These are phyloP conservation scores for Maudiozyma barnettii DNA, from an alignment of 805 yeast species.

Conservation along the genomic window DNA sequence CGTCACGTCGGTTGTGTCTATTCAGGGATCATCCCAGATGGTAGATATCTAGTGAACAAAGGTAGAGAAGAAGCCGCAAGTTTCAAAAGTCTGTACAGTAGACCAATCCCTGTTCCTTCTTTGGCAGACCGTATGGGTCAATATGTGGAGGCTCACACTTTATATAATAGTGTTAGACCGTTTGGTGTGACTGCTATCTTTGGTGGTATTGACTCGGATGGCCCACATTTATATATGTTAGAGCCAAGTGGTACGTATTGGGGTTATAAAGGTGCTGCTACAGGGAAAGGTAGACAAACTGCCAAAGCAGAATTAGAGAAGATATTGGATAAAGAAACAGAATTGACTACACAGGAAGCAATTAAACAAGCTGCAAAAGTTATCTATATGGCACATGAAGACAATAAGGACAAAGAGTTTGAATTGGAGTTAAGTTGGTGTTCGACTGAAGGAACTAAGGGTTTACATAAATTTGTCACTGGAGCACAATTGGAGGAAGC, in stretches of 20 bases:
- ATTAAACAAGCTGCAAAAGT: conserved; percentile 91
- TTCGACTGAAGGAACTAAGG: conserved; percentile 63
- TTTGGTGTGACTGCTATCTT: conserved; percentile 89
- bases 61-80: conserved; percentile 86
- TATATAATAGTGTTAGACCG: conserved; percentile 95
- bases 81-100: conserved; percentile 63
- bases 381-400: conserved; percentile 91
- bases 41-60: conserved; percentile 82
- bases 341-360: conserved; percentile 65
- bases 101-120: conserved; percentile 68
- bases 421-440: conserved; percentile 93
- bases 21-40: conserved; percentile 94
- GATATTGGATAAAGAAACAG: conserved; percentile 33
- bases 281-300: conserved; percentile 97
- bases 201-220: conserved; percentile 87
- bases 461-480: conserved; percentile 73
- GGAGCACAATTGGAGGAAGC: conserved; percentile 76
- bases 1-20: conserved; percentile 90
- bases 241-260: conserved; percentile 96
- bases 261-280: conserved; percentile 97
- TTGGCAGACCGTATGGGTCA: conserved; percentile 81
- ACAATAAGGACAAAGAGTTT: conserved; percentile 92
- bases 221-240: conserved; percentile 88
- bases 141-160: conserved; percentile 89
- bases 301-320: conserved; percentile 96